These are phyloP conservation scores for Metschnikowia reukaufii DNA, from an alignment of 805 yeast genomes.

Conservation along the genomic window DNA sequence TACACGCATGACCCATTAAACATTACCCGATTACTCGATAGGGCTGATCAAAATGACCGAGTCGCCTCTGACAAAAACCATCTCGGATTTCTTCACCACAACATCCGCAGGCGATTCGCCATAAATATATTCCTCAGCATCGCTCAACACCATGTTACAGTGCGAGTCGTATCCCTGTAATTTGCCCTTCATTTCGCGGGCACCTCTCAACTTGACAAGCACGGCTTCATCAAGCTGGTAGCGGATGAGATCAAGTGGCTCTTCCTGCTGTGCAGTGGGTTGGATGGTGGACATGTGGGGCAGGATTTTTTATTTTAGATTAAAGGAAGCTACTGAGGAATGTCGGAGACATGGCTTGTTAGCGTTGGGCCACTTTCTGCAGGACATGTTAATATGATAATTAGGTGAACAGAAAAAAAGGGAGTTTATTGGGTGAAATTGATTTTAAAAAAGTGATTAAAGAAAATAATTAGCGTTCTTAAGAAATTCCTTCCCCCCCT, in stretches of 20 bases:
- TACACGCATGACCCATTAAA: slow-evolving; percentile 8
- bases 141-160: slow-evolving; percentile 93
- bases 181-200: slow-evolving; percentile 86
- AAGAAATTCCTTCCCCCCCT: too few relatives aligned
- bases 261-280: slow-evolving; percentile 43
- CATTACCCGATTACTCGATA: slow-evolving; percentile 12
- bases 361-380: background rate
- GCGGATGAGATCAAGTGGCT: slow-evolving; percentile 89
- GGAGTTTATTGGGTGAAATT: too few relatives aligned
- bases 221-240: slow-evolving; percentile 84
- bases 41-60: slow-evolving; percentile 81
- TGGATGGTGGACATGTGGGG: slow-evolving; percentile 33
- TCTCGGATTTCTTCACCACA: slow-evolving; percentile 63
- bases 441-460: too few relatives aligned
- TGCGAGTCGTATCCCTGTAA: slow-evolving; percentile 95
- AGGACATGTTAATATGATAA: too few relatives aligned
- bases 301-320: background rate
- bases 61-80: slow-evolving; percentile 98
- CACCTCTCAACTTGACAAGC: slow-evolving; percentile 87
- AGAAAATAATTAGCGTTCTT: too few relatives aligned
- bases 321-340: background rate
- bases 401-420: too few relatives aligned
- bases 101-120: slow-evolving; percentile 45
- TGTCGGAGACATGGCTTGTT: background rate
- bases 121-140: slow-evolving; percentile 82